Base-by-base conservation (phyloP, 345 rosid genomes). In the Lepidium didymum region DNA sequence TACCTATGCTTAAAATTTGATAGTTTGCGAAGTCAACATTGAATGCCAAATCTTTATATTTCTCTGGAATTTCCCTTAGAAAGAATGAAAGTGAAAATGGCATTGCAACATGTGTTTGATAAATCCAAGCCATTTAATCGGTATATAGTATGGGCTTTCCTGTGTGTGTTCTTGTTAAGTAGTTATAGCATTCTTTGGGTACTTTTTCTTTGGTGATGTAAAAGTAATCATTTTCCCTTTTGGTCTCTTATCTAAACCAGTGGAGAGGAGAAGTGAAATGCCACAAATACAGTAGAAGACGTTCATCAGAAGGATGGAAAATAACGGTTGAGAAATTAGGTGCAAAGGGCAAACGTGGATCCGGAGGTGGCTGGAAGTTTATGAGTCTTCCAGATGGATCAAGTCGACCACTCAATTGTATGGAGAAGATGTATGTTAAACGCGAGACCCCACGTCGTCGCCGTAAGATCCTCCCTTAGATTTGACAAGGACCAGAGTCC, bases 361-460 rank as follows among this genome's bases (percentile, higher is more conserved):
- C 78, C 0, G 95, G 97, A 18, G 97, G 96, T 8, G 96, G 99
- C 33, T 93, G 97, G 99, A 90, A 87, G 79, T 94, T 87, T 61
- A 78, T 91, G 27, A 91, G 97, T 84, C 79, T 88, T 71, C 95
- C 97, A 0, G 95, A 94, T 74, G 97, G 96, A 57, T 91, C 97
- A 29, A 91, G 91, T 74, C 81, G 96, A 27, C 87, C 95, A 0
- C 83, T 94, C 23, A 80, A 89, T 46, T 95, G 91, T 60, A 73
- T 62, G 53, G 96, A 89, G 84, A 91, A 94, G 73, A 79, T 94
- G 83, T 91, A 91, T 8, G 86, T 87, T 33, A 86, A 67, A 71
- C 84, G 99, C 5, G 99, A 94, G 81, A 86, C 92, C 8, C 96
- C 92, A 0, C 89, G 90, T 13, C 85, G 75, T 31, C 84, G 99